Conservation (phyloP, 2,329 filamentous ascomycete genomes). For the Hypomyces rosellus region DNA sequence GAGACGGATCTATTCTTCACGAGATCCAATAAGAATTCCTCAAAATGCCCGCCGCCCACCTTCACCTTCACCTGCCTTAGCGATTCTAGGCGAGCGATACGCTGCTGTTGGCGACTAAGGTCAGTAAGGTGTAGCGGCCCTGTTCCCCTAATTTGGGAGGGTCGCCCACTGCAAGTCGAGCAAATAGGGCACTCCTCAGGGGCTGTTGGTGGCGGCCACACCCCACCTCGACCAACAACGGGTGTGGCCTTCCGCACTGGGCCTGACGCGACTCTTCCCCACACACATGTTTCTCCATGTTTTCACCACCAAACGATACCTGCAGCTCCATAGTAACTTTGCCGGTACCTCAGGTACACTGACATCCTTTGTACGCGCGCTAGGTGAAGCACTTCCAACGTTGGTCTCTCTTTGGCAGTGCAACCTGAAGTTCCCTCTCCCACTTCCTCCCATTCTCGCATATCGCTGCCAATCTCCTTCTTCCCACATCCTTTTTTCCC, state of each 20-base stretch:
- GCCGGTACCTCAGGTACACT: no score
- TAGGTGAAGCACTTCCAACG: neutral
- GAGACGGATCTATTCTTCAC: no score
- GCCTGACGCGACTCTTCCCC: slow-evolving; percentile 10
- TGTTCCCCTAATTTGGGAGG: no score
- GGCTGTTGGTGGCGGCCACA: neutral
- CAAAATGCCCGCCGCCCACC: no score
- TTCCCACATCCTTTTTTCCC: slow-evolving; percentile 10
- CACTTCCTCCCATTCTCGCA: neutral
- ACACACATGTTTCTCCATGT: slow-evolving; percentile 12
- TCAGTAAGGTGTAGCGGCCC: no score
- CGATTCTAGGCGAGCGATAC: no score
- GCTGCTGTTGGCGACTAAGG: no score
- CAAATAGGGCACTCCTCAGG: neutral
- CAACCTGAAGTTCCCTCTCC: neutral
- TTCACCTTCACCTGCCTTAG: no score
- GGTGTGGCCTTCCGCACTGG: slow-evolving; percentile 10
- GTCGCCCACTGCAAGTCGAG: no score
- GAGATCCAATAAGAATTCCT: no score
- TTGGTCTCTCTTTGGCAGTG: no score
- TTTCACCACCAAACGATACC: slow-evolving; percentile 3
- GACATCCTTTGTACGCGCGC: no score
- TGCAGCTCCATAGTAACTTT: neutral
- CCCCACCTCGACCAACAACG: slow-evolving; percentile 5
- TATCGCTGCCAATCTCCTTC: slow-evolving; percentile 13